Evolutionary conservation across 805 yeast species (phyloP), one percentile per base, ranked within the genome.

Genomic region (Kodamaea hsintzibuensis): DNA sequence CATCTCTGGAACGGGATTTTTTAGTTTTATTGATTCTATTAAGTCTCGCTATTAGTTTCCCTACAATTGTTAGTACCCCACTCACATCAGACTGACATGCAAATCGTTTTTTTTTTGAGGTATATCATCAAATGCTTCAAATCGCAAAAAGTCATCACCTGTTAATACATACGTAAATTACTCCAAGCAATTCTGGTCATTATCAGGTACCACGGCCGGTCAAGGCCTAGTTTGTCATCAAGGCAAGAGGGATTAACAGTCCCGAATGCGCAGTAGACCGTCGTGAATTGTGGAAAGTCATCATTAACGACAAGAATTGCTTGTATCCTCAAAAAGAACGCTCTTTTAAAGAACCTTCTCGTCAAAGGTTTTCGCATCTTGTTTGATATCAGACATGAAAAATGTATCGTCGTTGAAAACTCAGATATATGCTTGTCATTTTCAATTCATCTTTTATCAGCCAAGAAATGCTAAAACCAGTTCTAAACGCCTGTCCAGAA

Each of bases 361-460:
- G 54, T 52, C 57, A 60, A 51, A 55, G 61, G 56, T 60, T 59
- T 60, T 60, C 52, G 55, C 62, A 56, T 40, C 17, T 33, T 25
- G 3, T 33, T 13, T 17, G 54, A 51, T 51, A 75, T 76, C 80
- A 76, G 80, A 75, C 79, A 60, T 61, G 82, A 83, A 78, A 72
- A 72, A 65, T 70, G 74, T 82, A 70, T 83, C 91, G 76, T 82
- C 91, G 76, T 68, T 55, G 62, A 70, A 59, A 71, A 74, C 72
- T 91, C 96, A 86, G 98, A 91, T 96, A 92, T 92, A 92, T 92
- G 98, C 98, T 92, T 92, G 98, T 92, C 97, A 72, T 78, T 82
- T 82, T 81, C 82, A 78, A 82, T 82, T 89, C 95, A 84, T 86
- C 85, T 69, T 72, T 71, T 85, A 82, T 67, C 50, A 18, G 30